A percentile compares a stretch with the other conserved stretches of the same genome.
These are phyloP conservation scores for Fistulinella prunicolor DNA, from an alignment of 768 basidiomycete genomes.

Conservation along the genomic window DNA sequence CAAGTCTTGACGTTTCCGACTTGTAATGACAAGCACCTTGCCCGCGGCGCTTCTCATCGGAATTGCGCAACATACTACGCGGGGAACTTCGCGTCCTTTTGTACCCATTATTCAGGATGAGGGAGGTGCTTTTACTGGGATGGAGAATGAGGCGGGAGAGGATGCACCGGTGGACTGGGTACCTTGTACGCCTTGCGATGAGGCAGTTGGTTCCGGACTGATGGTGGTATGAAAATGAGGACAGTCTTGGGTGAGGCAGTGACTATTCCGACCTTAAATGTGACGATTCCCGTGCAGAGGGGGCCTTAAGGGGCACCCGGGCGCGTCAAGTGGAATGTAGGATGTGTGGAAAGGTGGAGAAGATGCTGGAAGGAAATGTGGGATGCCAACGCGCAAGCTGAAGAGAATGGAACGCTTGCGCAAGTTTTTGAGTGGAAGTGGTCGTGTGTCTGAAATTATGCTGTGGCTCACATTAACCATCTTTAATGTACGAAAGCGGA, in stretches of 20 bases:
- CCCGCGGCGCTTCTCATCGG: slow-evolving; percentile 71
- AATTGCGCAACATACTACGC: slow-evolving; percentile 89
- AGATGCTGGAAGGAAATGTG: slow-evolving; percentile 9
- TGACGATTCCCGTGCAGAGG: slow-evolving; percentile 4
- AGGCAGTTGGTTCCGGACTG: slow-evolving; percentile 2
- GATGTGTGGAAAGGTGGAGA: too few relatives aligned
- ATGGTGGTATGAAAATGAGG: slow-evolving; percentile 11
- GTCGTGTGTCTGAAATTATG: slow-evolving; percentile 41
- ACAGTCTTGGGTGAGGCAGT: background rate
- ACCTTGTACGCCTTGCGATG: background rate
- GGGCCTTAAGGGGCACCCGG: slow-evolving; percentile 11
- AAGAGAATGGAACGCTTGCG: slow-evolving; percentile 13
- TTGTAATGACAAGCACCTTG: slow-evolving; percentile 82
- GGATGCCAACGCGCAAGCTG: background rate
- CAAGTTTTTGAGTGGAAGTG: slow-evolving; percentile 25
- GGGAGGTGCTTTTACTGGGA: slow-evolving; percentile 1
- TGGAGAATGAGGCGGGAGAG: background rate
- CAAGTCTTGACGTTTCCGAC: slow-evolving; percentile 71
- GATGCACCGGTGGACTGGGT: background rate
- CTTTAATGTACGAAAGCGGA: slow-evolving; percentile 24
- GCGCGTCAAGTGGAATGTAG: slow-evolving; percentile 9
- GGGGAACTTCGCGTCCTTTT: slow-evolving; percentile 77
- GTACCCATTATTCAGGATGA: slow-evolving; percentile 41
- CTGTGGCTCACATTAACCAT: slow-evolving; percentile 19
- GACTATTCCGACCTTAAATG: slow-evolving; percentile 8